Evolutionary conservation across 495 filamentous ascomycete genomes (phyloP), one percentile per base, ranked within the genome.

Genomic region (Penicillium cataractarum): DNA sequence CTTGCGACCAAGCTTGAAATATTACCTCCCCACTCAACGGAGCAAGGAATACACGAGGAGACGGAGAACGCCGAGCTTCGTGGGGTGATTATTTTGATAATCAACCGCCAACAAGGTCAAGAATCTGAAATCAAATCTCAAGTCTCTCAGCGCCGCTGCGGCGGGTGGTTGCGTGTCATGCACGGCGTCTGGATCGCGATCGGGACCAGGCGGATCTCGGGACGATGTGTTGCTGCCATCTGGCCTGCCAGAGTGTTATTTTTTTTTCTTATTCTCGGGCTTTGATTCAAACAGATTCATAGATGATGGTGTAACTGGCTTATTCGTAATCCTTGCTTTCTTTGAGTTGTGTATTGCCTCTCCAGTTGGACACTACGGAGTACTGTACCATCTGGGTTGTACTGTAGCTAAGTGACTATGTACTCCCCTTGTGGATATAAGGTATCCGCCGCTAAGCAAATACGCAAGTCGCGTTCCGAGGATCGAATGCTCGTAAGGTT

Each of bases 171-270:
- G 48, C 48, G 24, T 56, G 33, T 44, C 29, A 56, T 56, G 33
- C 37, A 39, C 26, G 55, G 27, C 39, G 55, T 35, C n/a, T 33
- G 40, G 19, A 57, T 37, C 46, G 24, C 48, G 48, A 55, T 55
- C 27, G 58, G 55, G 60, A 56, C 56, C 55, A 44, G 51, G 8
- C 27, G 53, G 40, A 61, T 65, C 46, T 57, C 44, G 63, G 63
- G 46, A 51, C 44, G 21, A 55, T 55, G 50, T 39, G 22, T n/a
- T 57, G 39, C 37, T 17, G 24, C 46, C 12, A 29, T 29, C 24
- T 27, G 46, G 46, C 46, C 46, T 17, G 13, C n/a, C n/a, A 29
- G 1, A 29, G 0, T 29, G 46, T 6, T 31, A 31, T 7, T 7
- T 50, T 50, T 29, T 3, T 49, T 50, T n/a, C 40, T 42, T 46